Percentiles rank a stretch among this genome's conserved stretches.
These are phyloP conservation scores for Mycena epipterygia DNA, from an alignment of 768 basidiomycete species.

Conservation along the genomic window DNA sequence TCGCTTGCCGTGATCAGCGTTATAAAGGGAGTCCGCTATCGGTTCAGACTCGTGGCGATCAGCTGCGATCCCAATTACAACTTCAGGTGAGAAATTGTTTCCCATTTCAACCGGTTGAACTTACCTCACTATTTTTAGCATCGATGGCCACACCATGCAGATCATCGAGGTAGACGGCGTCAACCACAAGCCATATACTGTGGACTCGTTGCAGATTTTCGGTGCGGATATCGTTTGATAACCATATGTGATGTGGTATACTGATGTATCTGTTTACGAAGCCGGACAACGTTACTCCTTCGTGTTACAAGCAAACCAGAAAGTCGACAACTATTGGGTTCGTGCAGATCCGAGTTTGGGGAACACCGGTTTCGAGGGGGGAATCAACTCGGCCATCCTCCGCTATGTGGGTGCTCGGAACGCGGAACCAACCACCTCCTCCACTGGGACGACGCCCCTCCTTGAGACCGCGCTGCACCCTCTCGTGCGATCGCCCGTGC, in stretches of 20 bases:
- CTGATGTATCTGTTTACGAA: slow-evolving; percentile 24
- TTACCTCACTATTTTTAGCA: slow-evolving; percentile 47
- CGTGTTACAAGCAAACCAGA: slow-evolving; percentile 54
- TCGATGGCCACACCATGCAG: slow-evolving; percentile 59
- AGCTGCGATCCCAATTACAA: slow-evolving; percentile 60
- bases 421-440: slow-evolving; percentile 51
- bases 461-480: slow-evolving; percentile 56
- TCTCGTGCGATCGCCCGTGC: slow-evolving; percentile 44
- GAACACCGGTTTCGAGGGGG: slow-evolving; percentile 44
- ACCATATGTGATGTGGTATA: slow-evolving; percentile 35
- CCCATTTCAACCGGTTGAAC: not conserved
- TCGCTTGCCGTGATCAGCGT: slow-evolving; percentile 58
- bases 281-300: slow-evolving; percentile 61
- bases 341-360: slow-evolving; percentile 50
- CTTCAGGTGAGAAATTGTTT: slow-evolving; percentile 44
- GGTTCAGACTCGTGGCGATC: slow-evolving; percentile 62
- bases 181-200: slow-evolving; percentile 51
- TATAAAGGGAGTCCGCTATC: slow-evolving; percentile 53
- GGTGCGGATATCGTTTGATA: slow-evolving; percentile 35
- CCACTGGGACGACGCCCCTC: slow-evolving; percentile 43
- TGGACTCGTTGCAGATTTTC: slow-evolving; percentile 55
- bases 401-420: slow-evolving; percentile 50
- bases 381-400: slow-evolving; percentile 58
- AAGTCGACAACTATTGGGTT: slow-evolving; percentile 60
- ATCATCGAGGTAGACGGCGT: slow-evolving; percentile 48